phyloP scores from a whole-genome alignment of 352 stramenopile genomes.

The Globisporangium takayamanum region DNA sequence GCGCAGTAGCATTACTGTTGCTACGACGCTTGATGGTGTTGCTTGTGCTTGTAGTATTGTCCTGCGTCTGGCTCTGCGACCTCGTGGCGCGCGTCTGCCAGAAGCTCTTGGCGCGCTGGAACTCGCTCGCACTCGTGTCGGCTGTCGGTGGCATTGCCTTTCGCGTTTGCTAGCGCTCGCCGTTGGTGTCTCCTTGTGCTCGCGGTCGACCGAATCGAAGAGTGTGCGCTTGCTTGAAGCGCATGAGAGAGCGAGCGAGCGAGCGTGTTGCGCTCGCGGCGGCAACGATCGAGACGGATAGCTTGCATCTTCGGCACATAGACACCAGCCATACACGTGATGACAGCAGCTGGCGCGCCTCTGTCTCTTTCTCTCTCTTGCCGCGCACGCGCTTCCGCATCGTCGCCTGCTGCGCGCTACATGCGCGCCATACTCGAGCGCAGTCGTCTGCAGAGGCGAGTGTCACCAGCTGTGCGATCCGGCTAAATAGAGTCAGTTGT shows the following conservation, averaged over 20 bases:
- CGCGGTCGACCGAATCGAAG: neutral
- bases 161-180: neutral
- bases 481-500: too few relatives aligned
- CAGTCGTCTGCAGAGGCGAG: slow-evolving; percentile 6
- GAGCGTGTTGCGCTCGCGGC: neutral
- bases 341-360: neutral
- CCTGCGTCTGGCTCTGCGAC: slow-evolving; percentile 18
- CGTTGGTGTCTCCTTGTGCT: neutral
- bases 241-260: too few relatives aligned
- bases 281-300: neutral
- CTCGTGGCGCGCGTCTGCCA: slow-evolving; percentile 55
- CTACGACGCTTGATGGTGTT: neutral
- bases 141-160: neutral
- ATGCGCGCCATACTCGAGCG: neutral
- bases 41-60: neutral
- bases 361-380: neutral
- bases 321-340: neutral
- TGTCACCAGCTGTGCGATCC: too few relatives aligned
- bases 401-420: neutral
- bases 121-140: slow-evolving; percentile 21
- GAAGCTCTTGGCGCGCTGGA: slow-evolving; percentile 51
- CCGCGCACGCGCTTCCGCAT: slow-evolving; percentile 1
- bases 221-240: slow-evolving; percentile 3
- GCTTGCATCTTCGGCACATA: too few relatives aligned
- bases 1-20: neutral